phyloP scores from a whole-genome alignment of 495 filamentous ascomycete species.

The Talaromyces thailandensis region DNA sequence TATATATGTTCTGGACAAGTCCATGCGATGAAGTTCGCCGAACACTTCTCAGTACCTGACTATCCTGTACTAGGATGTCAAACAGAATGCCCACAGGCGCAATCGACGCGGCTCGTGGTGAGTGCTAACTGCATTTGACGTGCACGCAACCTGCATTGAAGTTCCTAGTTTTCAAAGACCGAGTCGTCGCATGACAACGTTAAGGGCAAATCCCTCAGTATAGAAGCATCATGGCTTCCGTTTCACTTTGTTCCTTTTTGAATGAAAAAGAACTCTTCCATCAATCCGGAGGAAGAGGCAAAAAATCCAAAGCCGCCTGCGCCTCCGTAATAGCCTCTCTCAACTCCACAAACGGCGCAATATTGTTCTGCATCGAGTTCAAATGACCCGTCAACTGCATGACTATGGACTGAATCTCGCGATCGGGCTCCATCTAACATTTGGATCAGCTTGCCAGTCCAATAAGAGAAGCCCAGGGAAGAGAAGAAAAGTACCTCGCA shows the following conservation, averaged over 20 bases:
- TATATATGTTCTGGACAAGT: background rate
- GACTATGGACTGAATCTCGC: conserved; percentile 24
- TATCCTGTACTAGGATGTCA: background rate
- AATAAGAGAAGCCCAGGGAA: conserved; percentile 6
- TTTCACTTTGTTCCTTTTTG: no score
- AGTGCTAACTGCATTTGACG: background rate
- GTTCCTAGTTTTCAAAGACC: background rate
- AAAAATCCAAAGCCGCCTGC: conserved; percentile 41
- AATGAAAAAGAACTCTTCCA: background rate
- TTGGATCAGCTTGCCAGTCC: background rate
- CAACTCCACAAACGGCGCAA: conserved; percentile 41
- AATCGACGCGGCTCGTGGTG: background rate
- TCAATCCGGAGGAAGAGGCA: conserved; percentile 30
- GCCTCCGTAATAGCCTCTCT: conserved; percentile 40
- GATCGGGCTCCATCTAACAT: conserved; percentile 29
- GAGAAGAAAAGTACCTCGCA: conserved; percentile 21
- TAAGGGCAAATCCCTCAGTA: no score
- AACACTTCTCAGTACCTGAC: background rate
- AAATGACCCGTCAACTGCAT: conserved; percentile 46
- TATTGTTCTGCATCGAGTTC: conserved; percentile 47
- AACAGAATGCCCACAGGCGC: background rate
- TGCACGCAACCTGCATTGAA: background rate
- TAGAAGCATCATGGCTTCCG: no score
- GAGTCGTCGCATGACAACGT: background rate
- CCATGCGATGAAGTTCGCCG: background rate